These are phyloP conservation scores for Daldinia eschscholtzii DNA, from an alignment of 2,329 filamentous ascomycete genomes.

Conservation along the genomic window DNA sequence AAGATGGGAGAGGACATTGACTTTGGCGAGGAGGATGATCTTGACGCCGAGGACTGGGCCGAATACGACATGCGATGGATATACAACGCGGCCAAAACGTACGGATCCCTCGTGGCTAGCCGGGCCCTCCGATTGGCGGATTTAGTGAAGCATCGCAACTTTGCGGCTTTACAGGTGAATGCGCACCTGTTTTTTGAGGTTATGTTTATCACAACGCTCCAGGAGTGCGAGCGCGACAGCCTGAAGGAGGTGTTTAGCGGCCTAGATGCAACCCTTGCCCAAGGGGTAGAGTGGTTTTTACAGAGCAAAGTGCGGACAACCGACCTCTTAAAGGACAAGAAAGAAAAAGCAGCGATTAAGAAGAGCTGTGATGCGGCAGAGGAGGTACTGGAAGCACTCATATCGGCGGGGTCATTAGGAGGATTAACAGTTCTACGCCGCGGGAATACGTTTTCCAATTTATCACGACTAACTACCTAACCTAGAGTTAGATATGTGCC, in stretches of 20 bases:
- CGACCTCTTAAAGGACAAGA: constrained; percentile 63
- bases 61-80: constrained; percentile 66
- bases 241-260: constrained; percentile 76
- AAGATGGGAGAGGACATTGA: constrained; percentile 81
- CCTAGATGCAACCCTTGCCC: constrained; percentile 75
- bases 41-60: constrained; percentile 68
- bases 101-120: constrained; percentile 63
- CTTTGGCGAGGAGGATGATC: constrained; percentile 68
- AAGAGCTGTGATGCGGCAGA: constrained; percentile 62
- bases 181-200: constrained; percentile 84
- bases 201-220: constrained; percentile 80
- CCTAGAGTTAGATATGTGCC: background rate
- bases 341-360: constrained; percentile 62
- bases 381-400: constrained; percentile 52
- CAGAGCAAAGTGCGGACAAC: constrained; percentile 79
- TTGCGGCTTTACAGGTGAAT: constrained; percentile 81
- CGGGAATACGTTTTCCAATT: background rate
- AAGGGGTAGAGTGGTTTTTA: constrained; percentile 83
- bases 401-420: constrained; percentile 39
- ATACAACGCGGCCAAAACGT: constrained; percentile 67
- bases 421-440: constrained; percentile 9
- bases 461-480: background rate
- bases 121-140: constrained; percentile 59
- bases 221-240: constrained; percentile 70
- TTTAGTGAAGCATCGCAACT: constrained; percentile 77